Conservation (phyloP, 495 filamentous ascomycete genomes). For the Penicillium parvum region DNA sequence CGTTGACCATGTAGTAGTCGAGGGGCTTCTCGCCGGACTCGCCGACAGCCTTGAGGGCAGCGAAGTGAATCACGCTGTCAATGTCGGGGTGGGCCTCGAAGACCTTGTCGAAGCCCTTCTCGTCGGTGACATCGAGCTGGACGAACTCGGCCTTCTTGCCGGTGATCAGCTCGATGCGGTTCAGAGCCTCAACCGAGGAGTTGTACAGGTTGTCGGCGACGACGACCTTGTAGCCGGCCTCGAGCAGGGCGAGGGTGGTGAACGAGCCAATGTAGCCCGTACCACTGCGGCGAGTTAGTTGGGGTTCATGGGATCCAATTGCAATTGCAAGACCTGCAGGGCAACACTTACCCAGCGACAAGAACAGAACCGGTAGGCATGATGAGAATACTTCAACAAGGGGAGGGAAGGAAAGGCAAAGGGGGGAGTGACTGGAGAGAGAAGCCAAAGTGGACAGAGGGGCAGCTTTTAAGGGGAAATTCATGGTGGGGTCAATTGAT, state of each 20-base stretch:
- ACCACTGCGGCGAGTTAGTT: constrained; percentile 56
- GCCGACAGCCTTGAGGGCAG: constrained; percentile 95
- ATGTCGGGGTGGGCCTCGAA: constrained; percentile 88
- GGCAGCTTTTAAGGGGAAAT: constrained; percentile 29
- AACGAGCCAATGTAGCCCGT: constrained; percentile 99
- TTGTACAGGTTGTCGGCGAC: constrained; percentile 96
- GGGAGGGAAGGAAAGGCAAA: neutral
- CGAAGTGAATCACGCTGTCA: constrained; percentile 97
- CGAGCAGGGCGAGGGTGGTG: constrained; percentile 84
- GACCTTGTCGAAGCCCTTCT: constrained; percentile 76
- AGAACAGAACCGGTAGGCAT: constrained; percentile 86
- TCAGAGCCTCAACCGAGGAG: constrained; percentile 80
- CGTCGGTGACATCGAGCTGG: constrained; percentile 82
- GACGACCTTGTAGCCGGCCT: constrained; percentile 93
- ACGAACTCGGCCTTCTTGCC: constrained; percentile 86
- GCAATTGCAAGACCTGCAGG: constrained; percentile 2
- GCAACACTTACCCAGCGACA: constrained; percentile 75
- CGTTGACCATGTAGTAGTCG: constrained; percentile 97
- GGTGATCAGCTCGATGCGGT: constrained; percentile 88
- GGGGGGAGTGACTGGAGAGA: no score
- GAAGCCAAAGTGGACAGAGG: no score
- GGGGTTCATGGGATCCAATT: no score
- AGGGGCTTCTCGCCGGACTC: constrained; percentile 93
- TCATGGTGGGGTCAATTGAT: neutral
- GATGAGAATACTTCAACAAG: constrained; percentile 19